Conservation (phyloP, 129 eudicot genomes). For the Chrysanthemum seticuspe region DNA sequence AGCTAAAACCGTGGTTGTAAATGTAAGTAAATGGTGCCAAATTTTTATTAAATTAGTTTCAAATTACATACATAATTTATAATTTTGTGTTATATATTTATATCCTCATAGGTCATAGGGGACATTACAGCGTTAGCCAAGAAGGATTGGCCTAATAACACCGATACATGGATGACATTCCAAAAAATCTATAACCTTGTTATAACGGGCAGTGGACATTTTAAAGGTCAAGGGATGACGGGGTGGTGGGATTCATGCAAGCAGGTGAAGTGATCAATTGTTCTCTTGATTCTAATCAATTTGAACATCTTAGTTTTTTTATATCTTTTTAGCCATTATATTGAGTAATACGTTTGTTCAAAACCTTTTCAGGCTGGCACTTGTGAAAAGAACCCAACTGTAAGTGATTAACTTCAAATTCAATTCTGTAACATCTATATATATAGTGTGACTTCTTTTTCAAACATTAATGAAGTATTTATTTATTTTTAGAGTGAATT, state of each 20-base stretch:
- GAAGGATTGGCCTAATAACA: slow-evolving; percentile 16
- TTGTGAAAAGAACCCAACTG: slow-evolving; percentile 20
- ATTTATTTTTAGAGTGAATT: no score
- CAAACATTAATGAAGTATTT: background rate
- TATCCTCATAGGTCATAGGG: slow-evolving; percentile 31
- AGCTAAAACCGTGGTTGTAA: slow-evolving; percentile 15
- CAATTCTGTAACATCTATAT: background rate
- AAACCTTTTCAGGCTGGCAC: slow-evolving; percentile 1
- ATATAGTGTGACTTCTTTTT: background rate
- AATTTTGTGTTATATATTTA: background rate
- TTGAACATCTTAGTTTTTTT: background rate
- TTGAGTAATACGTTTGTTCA: background rate
- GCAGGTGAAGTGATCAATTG: background rate
- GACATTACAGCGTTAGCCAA: slow-evolving; percentile 25
- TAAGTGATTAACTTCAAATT: slow-evolving; percentile 7
- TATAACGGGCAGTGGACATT: slow-evolving; percentile 26
- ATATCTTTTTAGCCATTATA: background rate
- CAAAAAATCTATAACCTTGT: slow-evolving; percentile 23
- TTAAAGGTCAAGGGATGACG: slow-evolving; percentile 24
- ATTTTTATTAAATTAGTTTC: no score
- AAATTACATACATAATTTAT: background rate
- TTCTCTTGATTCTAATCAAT: background rate
- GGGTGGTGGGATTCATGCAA: slow-evolving; percentile 22
- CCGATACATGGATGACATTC: slow-evolving; percentile 31
- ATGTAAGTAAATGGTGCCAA: slow-evolving; percentile 14